phyloP scores from a whole-genome alignment of 176 grass and related monocot genomes.

The Typha latifolia region DNA sequence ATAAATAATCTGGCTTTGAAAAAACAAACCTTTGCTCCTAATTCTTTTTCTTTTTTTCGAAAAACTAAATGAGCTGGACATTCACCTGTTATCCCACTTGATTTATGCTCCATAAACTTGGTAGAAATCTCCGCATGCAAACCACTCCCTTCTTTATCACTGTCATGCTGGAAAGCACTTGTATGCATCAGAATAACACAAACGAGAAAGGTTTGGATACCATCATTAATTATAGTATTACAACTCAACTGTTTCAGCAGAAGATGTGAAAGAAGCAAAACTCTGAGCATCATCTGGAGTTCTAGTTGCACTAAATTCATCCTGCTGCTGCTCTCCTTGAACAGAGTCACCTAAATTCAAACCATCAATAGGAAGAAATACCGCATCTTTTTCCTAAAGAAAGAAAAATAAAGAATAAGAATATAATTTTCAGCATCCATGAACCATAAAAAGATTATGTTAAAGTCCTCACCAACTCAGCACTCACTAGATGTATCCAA shows the following conservation, averaged over 20 bases:
- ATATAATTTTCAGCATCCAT: not conserved
- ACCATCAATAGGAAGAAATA: constrained; percentile 4
- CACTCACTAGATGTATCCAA: not conserved
- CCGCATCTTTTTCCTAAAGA: constrained; percentile 18
- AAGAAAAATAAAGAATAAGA: constrained; percentile 8
- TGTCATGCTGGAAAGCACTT: constrained; percentile 9
- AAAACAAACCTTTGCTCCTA: not conserved
- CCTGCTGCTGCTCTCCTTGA: constrained; percentile 13
- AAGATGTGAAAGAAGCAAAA: constrained; percentile 23
- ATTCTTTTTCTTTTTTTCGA: too few species aligned
- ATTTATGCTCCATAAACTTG: not conserved
- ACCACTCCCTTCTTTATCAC: not conserved
- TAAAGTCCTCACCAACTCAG: not conserved
- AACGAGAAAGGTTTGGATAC: not conserved
- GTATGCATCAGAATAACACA: not conserved
- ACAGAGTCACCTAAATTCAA: constrained; percentile 10
- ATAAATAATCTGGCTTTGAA: too few species aligned
- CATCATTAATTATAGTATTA: not conserved
- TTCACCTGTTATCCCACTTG: not conserved
- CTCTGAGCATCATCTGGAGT: constrained; percentile 5
- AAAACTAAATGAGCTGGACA: too few species aligned
- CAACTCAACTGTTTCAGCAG: constrained; percentile 14
- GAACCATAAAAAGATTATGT: not conserved
- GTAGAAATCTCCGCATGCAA: not conserved
- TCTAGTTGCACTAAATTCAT: constrained; percentile 8